phyloP scores from a whole-genome alignment of 495 filamentous ascomycete species.

The Podospora didyma region DNA sequence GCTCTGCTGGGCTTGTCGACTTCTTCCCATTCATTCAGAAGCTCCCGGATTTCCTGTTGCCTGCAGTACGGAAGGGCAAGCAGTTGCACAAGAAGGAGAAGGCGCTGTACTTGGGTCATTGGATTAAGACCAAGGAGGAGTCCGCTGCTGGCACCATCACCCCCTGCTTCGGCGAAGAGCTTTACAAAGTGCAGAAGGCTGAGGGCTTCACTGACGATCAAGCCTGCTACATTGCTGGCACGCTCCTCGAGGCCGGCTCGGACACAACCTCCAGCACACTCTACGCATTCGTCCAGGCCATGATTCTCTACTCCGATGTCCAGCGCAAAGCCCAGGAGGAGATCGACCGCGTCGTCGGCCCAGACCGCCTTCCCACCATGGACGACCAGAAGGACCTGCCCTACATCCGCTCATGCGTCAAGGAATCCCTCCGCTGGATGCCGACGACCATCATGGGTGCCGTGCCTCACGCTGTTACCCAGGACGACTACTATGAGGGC shows the following conservation, averaged over 20 bases:
- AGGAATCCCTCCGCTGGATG: constrained; percentile 58
- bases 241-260: constrained; percentile 54
- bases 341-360: constrained; percentile 47
- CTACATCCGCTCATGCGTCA: constrained; percentile 48
- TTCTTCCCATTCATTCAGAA: constrained; percentile 38
- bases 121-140: constrained; percentile 30
- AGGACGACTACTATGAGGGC: constrained; percentile 50
- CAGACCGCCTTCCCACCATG: constrained; percentile 47
- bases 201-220: constrained; percentile 38
- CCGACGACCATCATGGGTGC: constrained; percentile 52
- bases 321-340: constrained; percentile 49
- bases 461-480: constrained; percentile 49
- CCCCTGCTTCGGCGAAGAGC: constrained; percentile 38
- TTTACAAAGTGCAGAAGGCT: constrained; percentile 32
- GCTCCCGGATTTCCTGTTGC: constrained; percentile 41
- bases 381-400: constrained; percentile 48
- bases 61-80: constrained; percentile 23
- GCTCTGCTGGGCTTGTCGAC: constrained; percentile 35
- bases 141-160: constrained; percentile 26
- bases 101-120: constrained; percentile 26
- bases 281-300: constrained; percentile 56
- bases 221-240: constrained; percentile 44
- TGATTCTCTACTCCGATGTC: constrained; percentile 49
- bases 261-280: constrained; percentile 52
- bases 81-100: constrained; percentile 28